Percentiles rank a stretch among this genome's conserved stretches.
phyloP scores from a whole-genome alignment of 768 basidiomycete genomes.

The Jaapia argillacea region DNA sequence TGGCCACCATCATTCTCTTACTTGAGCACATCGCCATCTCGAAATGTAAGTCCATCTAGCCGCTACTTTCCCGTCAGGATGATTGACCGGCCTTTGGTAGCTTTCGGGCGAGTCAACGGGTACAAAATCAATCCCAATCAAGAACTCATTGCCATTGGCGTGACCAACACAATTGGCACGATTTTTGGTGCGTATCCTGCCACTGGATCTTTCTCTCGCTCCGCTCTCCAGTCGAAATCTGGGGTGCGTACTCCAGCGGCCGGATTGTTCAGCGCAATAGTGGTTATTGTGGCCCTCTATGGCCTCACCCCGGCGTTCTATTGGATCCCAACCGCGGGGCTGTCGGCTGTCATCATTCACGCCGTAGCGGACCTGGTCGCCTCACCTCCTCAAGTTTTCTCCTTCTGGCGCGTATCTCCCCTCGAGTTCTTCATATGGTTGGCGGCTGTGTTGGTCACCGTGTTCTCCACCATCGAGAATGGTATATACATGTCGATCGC shows the following conservation, averaged over 20 bases:
- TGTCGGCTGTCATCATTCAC: conserved; percentile 92
- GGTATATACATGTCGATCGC: conserved; percentile 84
- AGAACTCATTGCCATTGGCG: conserved; percentile 95
- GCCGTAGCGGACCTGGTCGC: conserved; percentile 86
- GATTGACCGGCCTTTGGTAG: conserved; percentile 23
- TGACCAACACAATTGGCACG: conserved; percentile 86
- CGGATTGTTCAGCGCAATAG: conserved; percentile 74
- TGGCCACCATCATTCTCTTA: conserved; percentile 82
- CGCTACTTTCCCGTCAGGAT: background rate
- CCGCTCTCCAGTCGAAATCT: conserved; percentile 90
- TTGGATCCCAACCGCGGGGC: conserved; percentile 73
- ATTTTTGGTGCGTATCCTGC: conserved; percentile 91
- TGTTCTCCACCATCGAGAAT: conserved; percentile 89
- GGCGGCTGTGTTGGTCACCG: conserved; percentile 82
- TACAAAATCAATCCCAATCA: conserved; percentile 94
- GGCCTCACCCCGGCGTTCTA: conserved; percentile 89
- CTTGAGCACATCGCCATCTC: conserved; percentile 96
- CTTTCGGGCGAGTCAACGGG: conserved; percentile 89
- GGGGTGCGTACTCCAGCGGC: conserved; percentile 95
- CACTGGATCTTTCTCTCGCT: conserved; percentile 98
- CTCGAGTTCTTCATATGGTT: conserved; percentile 85
- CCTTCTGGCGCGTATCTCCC: conserved; percentile 91
- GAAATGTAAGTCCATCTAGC: conserved; percentile 57
- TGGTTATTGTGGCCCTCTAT: conserved; percentile 91
- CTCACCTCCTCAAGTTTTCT: conserved; percentile 71